phyloP scores from a whole-genome alignment of 2,329 filamentous ascomycete species.

The Mariannaea elegans region DNA sequence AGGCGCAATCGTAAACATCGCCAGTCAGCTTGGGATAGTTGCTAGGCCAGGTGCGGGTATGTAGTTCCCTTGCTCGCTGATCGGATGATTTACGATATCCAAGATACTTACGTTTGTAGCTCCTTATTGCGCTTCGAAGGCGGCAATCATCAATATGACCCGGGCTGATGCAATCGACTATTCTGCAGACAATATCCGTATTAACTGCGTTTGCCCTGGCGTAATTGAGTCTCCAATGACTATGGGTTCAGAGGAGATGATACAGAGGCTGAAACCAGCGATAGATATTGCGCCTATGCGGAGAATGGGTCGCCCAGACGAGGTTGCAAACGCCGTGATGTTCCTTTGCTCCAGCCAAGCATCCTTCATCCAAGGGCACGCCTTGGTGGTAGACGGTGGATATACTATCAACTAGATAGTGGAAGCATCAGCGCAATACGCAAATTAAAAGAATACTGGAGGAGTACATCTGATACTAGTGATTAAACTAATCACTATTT shows the following conservation, averaged over 20 bases:
- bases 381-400: constrained; percentile 62
- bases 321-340: constrained; percentile 59
- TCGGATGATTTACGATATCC: too few relatives aligned
- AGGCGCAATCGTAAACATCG: constrained; percentile 61
- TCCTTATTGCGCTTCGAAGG: constrained; percentile 66
- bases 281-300: constrained; percentile 59
- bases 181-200: constrained; percentile 50
- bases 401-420: constrained; percentile 60
- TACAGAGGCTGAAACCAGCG: constrained; percentile 50
- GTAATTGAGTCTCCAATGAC: constrained; percentile 65
- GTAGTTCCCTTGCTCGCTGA: neutral
- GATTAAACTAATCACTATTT: too few relatives aligned
- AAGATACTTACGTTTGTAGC: constrained; percentile 48
- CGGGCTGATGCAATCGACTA: constrained; percentile 66
- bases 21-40: constrained; percentile 62
- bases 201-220: constrained; percentile 72
- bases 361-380: constrained; percentile 61
- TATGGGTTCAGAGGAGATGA: constrained; percentile 49
- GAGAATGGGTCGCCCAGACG: constrained; percentile 59
- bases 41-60: constrained; percentile 51
- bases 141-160: constrained; percentile 67
- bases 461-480: too few relatives aligned
- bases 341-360: constrained; percentile 59
- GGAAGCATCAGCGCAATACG: too few relatives aligned
- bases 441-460: too few relatives aligned